Percentiles rank a stretch among this genome's conserved stretches.
Conservation (phyloP, 2,329 filamentous ascomycete species). For the Fusarium sp. region DNA sequence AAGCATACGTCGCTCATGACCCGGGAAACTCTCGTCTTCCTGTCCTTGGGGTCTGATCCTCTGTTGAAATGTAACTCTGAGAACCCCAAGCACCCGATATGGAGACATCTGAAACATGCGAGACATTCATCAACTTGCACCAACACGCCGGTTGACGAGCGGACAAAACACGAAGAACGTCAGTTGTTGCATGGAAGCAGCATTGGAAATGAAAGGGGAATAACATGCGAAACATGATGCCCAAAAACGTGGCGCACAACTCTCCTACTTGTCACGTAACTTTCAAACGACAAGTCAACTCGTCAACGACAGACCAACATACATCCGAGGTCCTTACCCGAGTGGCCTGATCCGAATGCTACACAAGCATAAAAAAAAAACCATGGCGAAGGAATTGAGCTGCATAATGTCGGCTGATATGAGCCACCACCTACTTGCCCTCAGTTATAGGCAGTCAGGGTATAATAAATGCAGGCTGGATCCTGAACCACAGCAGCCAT, state of each 20-base stretch:
- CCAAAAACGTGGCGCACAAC: not conserved
- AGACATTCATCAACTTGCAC: conserved; percentile 6
- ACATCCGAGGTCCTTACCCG: not conserved
- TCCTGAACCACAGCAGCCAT: not conserved
- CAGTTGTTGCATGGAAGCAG: not conserved
- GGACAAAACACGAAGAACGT: not conserved
- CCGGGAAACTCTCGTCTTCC: not conserved
- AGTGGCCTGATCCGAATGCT: not conserved
- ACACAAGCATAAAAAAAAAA: not conserved
- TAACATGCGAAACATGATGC: not conserved
- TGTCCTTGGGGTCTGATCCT: not conserved
- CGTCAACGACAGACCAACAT: not conserved
- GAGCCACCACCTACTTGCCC: not conserved
- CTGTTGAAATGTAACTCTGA: not conserved
- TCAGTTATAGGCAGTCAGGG: not conserved
- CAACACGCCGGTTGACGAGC: not conserved
- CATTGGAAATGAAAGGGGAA: not conserved
- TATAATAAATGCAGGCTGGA: not conserved
- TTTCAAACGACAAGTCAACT: conserved; percentile 34
- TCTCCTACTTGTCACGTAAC: conserved; percentile 17
- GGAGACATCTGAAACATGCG: conserved; percentile 11
- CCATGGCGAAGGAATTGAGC: not conserved
- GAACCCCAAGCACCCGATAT: not conserved
- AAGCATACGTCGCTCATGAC: not conserved
- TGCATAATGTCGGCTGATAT: not conserved